Base-by-base conservation (phyloP, 345 rosid genomes). In the Acer campestre region DNA sequence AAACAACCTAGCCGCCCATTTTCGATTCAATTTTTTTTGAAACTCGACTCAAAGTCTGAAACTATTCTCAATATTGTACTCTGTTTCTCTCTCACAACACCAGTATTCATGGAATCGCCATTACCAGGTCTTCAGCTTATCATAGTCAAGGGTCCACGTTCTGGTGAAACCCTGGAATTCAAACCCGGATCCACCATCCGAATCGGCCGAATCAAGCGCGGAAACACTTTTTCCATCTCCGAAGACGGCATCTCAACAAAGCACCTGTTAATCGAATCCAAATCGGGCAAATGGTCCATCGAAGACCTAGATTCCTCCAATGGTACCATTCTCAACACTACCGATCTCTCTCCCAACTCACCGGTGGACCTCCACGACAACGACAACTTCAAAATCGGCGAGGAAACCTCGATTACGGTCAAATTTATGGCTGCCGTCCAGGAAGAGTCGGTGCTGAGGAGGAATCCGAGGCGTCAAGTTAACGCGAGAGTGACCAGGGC, bases 191-290 rank as follows among this genome's bases (percentile, higher is more conserved):
- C 89, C 77, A 69, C 75, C 2, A 61, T 90, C 17, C 85, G 89
- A 10, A 78, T 95, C 9, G 99, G 99, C 9, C 97, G 99, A 25
- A 6, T 90, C 56, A 81, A 85, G 31, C 90, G 93, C 23, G 99
- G 98, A 68, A 95, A 95, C 85, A 85, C 87, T 29, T 74, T 93
- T 53, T 13, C 86, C 12, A 77, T 95, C 76, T 91, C 90, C 69
- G 97, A 93, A 81, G 83, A 75, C n/a, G 99, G 96, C 59, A 84
- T 93, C 84, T 93, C 97, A 73, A 85, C 96, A 31, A 92, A 92
- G 78, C 99, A 95, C 83, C 85, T 93, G 31, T 16, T 77, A 1
- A 89, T 95, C 82, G 89, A 51, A 16, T 85, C 83, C 44, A 85
- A 72, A 29, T 93, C 93, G 0, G 91, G 88, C 1, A 87, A 86